These are phyloP conservation scores for Claviceps arundinis DNA, from an alignment of 2,329 filamentous ascomycete species.

Conservation along the genomic window DNA sequence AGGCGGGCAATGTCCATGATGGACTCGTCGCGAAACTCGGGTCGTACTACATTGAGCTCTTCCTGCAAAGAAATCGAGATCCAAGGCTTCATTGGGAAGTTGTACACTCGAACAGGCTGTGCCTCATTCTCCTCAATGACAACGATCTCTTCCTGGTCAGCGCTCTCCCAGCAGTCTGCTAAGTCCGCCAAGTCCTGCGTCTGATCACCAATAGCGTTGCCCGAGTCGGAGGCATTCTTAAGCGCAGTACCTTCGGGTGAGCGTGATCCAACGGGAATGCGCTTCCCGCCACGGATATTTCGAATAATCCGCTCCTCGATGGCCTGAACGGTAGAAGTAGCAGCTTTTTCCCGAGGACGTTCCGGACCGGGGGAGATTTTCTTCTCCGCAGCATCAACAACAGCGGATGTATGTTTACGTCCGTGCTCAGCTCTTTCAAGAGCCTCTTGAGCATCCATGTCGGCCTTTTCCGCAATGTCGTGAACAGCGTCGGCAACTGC, in stretches of 20 bases:
- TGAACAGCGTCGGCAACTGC: constrained; percentile 59
- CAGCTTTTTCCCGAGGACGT: not conserved
- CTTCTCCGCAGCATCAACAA: constrained; percentile 21
- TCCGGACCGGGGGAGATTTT: constrained; percentile 22
- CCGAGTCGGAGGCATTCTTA: constrained; percentile 36
- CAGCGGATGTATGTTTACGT: constrained; percentile 18
- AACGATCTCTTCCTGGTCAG: constrained; percentile 56
- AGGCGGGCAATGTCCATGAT: constrained; percentile 87
- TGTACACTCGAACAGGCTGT: constrained; percentile 66
- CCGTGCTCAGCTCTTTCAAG: constrained; percentile 42
- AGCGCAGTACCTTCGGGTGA: constrained; percentile 29
- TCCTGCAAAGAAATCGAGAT: constrained; percentile 70
- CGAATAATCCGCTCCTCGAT: constrained; percentile 9
- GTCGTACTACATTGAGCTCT: constrained; percentile 38
- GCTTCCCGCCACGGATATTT: constrained; percentile 37
- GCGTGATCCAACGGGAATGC: constrained; percentile 30
- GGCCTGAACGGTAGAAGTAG: constrained; percentile 3
- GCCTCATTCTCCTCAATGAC: constrained; percentile 53
- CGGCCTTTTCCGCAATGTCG: constrained; percentile 43
- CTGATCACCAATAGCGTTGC: constrained; percentile 40
- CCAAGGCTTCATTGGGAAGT: constrained; percentile 95
- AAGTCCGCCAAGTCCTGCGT: constrained; percentile 53
- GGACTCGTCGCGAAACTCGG: constrained; percentile 60
- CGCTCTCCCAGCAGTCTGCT: constrained; percentile 86
- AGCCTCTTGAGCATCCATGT: constrained; percentile 49